Evolutionary conservation across 2,329 filamentous ascomycete species (phyloP), one percentile per base, ranked within the genome.

Genomic region (Verticillium longisporum): DNA sequence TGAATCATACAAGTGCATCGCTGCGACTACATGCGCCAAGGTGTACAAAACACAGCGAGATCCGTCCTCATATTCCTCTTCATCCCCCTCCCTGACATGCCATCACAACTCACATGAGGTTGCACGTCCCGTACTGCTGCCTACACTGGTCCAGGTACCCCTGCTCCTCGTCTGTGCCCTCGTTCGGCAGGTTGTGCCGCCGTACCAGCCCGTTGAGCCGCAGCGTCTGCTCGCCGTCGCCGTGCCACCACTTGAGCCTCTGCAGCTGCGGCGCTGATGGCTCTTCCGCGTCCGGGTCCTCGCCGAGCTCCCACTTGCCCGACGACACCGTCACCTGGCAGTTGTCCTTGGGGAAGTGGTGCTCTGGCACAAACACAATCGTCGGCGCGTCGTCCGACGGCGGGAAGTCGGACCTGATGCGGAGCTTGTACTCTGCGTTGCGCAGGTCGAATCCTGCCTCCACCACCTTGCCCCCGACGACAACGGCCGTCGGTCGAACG

Each of bases 211-310:
- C 95, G 21, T 83, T 87, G 9, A 97, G 82, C 64, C 83, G 89
- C 60, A 99, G 80, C 56, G 78, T 87, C 75, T 98, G 94, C 66
- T 92, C 86, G 2, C 94, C 95, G 61, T 89, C 88, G 1, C 85
- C 86, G 75, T 99, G 93, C 93, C 94, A 97, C 95, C 95, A 99
- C 67, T 85, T 86, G 65, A 99, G 76, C 65, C 84, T 84, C 77
- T 97, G 94, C 63, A 92, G 79, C 66, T 86, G 78, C 5, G 85
- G 86, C 0, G 85, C 86, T 64, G 90, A 85, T 2, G 57, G 41
- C n/a, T 53, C 57, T 10, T 59, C 57, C 15, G 41, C 38, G 9
- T 86, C 83, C 61, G 92, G 89, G 63, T 92, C 88, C 5, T 80
- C 83, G 66, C 86, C 87, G 63, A 98, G 91, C 67, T 89, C 87